Percentiles rank a stretch among this genome's conserved stretches.
These are phyloP conservation scores for Aspergillus fumigatus DNA, from an alignment of 2,329 filamentous ascomycete species.

Conservation along the genomic window DNA sequence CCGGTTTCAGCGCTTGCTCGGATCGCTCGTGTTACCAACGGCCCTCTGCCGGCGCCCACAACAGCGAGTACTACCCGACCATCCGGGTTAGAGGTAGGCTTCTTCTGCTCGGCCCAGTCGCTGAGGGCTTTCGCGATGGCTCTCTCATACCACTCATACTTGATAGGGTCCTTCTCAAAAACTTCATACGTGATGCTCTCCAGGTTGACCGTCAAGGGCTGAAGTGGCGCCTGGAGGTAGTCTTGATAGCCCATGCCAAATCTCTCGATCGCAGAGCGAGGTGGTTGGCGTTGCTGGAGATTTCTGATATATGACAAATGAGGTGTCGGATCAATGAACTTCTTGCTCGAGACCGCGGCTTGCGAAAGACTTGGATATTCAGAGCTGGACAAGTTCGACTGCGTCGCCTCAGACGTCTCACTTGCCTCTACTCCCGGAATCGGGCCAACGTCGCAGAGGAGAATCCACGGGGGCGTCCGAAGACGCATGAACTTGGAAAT, in stretches of 20 bases:
- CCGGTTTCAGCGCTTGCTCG: conserved; percentile 72
- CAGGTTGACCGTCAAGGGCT: conserved; percentile 91
- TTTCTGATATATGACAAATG: conserved; percentile 80
- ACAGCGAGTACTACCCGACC: conserved; percentile 81
- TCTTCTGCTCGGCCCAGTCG: conserved; percentile 70
- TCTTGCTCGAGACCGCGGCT: conserved; percentile 49
- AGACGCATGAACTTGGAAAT: conserved; percentile 56
- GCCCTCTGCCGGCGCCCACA: conserved; percentile 87
- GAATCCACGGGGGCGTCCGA: conserved; percentile 55
- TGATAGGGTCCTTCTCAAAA: conserved; percentile 96
- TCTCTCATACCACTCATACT: conserved; percentile 91
- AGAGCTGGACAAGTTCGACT: conserved; percentile 17
- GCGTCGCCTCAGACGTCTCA: conserved; percentile 15
- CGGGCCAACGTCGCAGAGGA: conserved; percentile 55
- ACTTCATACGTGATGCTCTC: conserved; percentile 98
- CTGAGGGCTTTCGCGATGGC: conserved; percentile 75
- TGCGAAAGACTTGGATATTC: conserved; percentile 69
- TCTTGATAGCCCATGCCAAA: conserved; percentile 78
- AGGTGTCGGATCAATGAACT: conserved; percentile 53
- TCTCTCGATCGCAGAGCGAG: conserved; percentile 57
- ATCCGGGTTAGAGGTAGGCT: conserved; percentile 67
- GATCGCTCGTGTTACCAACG: conserved; percentile 81
- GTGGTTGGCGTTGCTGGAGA: conserved; percentile 75
- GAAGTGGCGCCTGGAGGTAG: conserved; percentile 89
- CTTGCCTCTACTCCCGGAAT: conserved; percentile 44